Conservation (phyloP, 1,284 basidiomycete species). For the Cutaneotrichosporon mucoides region DNA sequence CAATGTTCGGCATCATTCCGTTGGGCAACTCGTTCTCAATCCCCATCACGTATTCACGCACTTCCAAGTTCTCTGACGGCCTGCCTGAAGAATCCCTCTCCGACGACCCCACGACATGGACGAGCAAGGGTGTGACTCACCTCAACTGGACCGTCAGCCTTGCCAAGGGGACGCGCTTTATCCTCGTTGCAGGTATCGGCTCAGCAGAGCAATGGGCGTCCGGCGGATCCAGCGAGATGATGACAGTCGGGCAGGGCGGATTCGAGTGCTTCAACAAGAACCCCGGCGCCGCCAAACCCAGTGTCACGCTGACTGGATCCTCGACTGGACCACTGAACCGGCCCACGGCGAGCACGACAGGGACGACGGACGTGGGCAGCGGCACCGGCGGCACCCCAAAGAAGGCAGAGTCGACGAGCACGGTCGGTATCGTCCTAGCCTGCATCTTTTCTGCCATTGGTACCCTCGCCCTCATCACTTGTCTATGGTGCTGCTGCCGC, state of each 20-base stretch:
- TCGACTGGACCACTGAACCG: neutral
- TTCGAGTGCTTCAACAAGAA: conserved; percentile 25
- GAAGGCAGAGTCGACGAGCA: neutral
- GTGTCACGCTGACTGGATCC: conserved; percentile 25
- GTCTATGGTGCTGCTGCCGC: conserved; percentile 48
- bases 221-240: conserved; percentile 39
- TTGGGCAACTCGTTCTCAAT: conserved; percentile 46
- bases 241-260: conserved; percentile 45
- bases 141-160: conserved; percentile 43
- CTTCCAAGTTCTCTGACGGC: conserved; percentile 26
- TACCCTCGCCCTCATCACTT: conserved; percentile 38
- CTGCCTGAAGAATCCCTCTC: conserved; percentile 32
- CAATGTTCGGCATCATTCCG: conserved; percentile 47
- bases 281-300: conserved; percentile 20
- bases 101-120: conserved; percentile 38
- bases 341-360: neutral
- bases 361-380: neutral
- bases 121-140: conserved; percentile 35
- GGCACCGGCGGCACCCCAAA: neutral
- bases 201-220: conserved; percentile 42
- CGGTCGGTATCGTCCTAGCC: conserved; percentile 51
- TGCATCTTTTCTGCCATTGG: conserved; percentile 54
- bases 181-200: conserved; percentile 45
- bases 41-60: conserved; percentile 36
- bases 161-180: conserved; percentile 46